These are phyloP conservation scores for Limonium bicolor DNA, from an alignment of 148 eudicot genomes.

Conservation along the genomic window DNA sequence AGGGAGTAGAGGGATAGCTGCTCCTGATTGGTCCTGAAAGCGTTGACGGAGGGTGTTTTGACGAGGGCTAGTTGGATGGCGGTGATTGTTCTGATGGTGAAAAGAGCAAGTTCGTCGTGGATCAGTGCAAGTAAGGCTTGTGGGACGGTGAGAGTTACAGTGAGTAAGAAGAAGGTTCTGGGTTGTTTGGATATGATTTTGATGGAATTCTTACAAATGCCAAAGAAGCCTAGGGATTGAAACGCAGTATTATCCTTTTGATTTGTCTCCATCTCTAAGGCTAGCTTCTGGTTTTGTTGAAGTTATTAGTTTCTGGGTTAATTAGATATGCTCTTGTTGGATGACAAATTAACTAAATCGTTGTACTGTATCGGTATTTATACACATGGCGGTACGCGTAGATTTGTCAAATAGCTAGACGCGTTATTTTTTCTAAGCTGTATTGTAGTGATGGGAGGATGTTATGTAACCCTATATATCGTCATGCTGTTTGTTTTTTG, in stretches of 20 bases:
- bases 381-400: too few relatives aligned
- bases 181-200: conserved; percentile 7
- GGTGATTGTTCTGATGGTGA: conserved; percentile 12
- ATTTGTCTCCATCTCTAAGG: conserved; percentile 27
- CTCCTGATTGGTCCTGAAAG: neutral
- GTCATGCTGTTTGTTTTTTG: too few relatives aligned
- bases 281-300: too few relatives aligned
- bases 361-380: too few relatives aligned
- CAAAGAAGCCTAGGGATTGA: conserved; percentile 28
- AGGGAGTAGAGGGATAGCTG: neutral
- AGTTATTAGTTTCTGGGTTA: too few relatives aligned
- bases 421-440: too few relatives aligned
- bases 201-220: conserved; percentile 21
- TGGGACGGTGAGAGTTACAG: conserved; percentile 19
- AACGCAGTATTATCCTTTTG: conserved; percentile 36
- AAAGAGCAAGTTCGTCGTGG: conserved; percentile 11
- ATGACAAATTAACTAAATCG: too few relatives aligned
- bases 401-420: too few relatives aligned
- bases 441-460: too few relatives aligned
- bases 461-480: too few relatives aligned
- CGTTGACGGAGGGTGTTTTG: neutral
- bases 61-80: neutral
- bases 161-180: conserved; percentile 15
- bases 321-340: too few relatives aligned
- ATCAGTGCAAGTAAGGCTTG: conserved; percentile 15